These are phyloP conservation scores for Aspergillus tamarii DNA, from an alignment of 2,329 filamentous ascomycete genomes.

Conservation along the genomic window DNA sequence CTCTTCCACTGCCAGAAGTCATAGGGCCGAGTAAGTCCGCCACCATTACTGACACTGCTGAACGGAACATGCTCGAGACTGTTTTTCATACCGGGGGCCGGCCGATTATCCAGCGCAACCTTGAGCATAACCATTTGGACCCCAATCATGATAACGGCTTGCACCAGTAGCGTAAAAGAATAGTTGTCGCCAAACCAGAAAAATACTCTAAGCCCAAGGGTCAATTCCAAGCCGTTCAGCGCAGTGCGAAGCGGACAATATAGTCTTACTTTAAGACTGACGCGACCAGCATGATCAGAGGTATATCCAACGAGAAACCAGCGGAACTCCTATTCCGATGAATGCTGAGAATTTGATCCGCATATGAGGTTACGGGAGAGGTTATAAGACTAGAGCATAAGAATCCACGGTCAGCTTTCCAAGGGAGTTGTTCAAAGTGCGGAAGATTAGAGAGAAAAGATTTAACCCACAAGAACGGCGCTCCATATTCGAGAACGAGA, in stretches of 20 bases:
- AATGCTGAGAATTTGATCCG: constrained; percentile 68
- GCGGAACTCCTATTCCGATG: constrained; percentile 62
- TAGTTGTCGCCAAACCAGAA: constrained; percentile 69
- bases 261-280: constrained; percentile 62
- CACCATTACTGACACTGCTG: constrained; percentile 29
- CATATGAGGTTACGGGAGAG: constrained; percentile 67
- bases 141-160: constrained; percentile 63
- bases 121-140: constrained; percentile 63
- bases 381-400: constrained; percentile 55
- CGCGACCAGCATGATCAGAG: constrained; percentile 67
- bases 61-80: constrained; percentile 48
- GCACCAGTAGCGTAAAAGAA: constrained; percentile 60
- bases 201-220: constrained; percentile 53
- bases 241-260: neutral
- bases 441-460: neutral
- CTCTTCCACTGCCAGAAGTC: constrained; percentile 67
- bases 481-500: constrained; percentile 49
- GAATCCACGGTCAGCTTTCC: constrained; percentile 16
- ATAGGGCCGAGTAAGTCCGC: constrained; percentile 54
- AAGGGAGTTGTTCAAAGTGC: neutral
- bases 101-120: constrained; percentile 62
- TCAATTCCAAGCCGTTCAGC: constrained; percentile 4
- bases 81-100: constrained; percentile 42
- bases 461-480: constrained; percentile 52
- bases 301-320: constrained; percentile 69